Conservation (phyloP, 257 asterid genomes). For the Plantago major region DNA sequence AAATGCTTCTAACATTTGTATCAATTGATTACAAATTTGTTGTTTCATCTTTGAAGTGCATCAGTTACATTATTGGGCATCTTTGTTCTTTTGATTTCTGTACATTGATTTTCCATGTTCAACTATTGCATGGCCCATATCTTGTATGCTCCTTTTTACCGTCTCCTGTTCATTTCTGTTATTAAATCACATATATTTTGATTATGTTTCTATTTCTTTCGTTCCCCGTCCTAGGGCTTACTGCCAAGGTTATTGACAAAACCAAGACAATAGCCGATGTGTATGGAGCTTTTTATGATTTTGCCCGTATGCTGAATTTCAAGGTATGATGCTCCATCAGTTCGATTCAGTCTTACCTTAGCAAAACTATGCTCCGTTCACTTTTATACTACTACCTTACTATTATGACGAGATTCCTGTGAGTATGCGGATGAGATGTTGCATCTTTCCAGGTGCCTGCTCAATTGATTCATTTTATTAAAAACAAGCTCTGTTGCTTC, state of each 20-base stretch:
- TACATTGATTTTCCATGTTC: not conserved
- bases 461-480: not conserved
- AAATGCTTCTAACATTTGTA: too few relatives aligned
- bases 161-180: slow-evolving; percentile 11
- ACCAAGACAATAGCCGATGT: slow-evolving; percentile 80
- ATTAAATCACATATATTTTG: slow-evolving; percentile 11
- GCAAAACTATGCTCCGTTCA: not conserved
- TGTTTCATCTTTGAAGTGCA: too few relatives aligned
- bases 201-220: slow-evolving; percentile 8
- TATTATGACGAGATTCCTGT: not conserved
- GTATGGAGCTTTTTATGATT: slow-evolving; percentile 89
- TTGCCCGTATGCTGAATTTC: slow-evolving; percentile 72
- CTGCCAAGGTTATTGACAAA: slow-evolving; percentile 78
- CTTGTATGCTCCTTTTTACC: not conserved
- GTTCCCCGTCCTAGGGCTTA: slow-evolving; percentile 59
- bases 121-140: not conserved
- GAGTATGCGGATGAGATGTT: not conserved
- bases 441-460: slow-evolving; percentile 1
- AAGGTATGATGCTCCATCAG: slow-evolving; percentile 54
- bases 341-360: slow-evolving; percentile 10
- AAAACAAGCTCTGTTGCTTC: not conserved
- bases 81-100: slow-evolving; percentile 1
- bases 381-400: not conserved
- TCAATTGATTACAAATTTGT: too few relatives aligned
- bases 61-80: not conserved